Conservation (phyloP, 306 rosid genomes). For the Datisca glomerata region DNA sequence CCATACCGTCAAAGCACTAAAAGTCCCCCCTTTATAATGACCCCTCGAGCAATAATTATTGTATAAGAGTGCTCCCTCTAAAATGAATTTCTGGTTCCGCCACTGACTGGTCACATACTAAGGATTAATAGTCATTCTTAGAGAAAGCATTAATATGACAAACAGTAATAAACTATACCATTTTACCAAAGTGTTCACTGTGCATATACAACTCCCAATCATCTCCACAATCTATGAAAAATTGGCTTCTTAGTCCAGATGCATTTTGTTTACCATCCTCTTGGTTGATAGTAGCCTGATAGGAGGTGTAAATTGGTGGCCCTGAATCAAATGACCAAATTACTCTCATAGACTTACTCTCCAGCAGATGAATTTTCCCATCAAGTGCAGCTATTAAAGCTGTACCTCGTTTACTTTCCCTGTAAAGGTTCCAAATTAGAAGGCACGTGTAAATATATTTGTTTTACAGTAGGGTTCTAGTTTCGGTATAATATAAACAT, state of each 20-base stretch:
- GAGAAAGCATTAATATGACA: constrained; percentile 5
- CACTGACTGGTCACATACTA: too few relatives aligned
- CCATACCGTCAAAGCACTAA: too few relatives aligned
- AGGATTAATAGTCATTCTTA: too few relatives aligned
- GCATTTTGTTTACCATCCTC: constrained; percentile 28
- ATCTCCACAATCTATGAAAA: constrained; percentile 55
- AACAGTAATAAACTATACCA: constrained; percentile 24
- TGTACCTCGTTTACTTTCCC: constrained; percentile 27
- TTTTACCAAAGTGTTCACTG: constrained; percentile 35
- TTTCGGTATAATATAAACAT: background rate
- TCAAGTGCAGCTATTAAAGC: constrained; percentile 40
- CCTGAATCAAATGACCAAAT: constrained; percentile 71
- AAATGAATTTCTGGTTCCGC: too few relatives aligned
- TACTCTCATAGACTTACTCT: constrained; percentile 27
- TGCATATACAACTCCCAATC: constrained; percentile 57
- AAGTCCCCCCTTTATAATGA: too few relatives aligned
- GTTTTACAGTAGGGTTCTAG: too few relatives aligned
- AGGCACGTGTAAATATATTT: too few relatives aligned
- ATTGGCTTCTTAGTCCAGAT: constrained; percentile 16
- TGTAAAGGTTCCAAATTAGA: too few relatives aligned
- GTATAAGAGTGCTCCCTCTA: too few relatives aligned
- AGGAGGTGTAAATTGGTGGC: constrained; percentile 41
- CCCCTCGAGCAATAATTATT: too few relatives aligned
- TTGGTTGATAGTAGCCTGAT: constrained; percentile 25
- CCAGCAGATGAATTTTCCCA: constrained; percentile 57